Percentiles rank a stretch among this genome's conserved stretches.
Conservation (phyloP, 2,329 filamentous ascomycete genomes). For the Trichophyton schoenleinii region DNA sequence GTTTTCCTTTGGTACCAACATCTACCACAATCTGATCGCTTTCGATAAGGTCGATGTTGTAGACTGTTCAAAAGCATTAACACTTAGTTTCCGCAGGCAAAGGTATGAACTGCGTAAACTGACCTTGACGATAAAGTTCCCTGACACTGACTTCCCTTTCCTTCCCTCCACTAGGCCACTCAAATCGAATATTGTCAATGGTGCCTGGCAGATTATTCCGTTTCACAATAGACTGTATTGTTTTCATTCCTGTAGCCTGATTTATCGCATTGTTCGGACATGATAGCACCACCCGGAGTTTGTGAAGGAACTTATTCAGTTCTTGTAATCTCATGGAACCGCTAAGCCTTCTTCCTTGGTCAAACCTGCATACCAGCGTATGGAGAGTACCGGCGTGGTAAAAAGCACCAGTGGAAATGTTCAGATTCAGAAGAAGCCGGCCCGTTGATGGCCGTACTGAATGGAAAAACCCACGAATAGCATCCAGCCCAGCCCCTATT, state of each 20-base stretch:
- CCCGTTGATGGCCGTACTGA: conserved; percentile 48
- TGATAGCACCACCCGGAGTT: conserved; percentile 12
- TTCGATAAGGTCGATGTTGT: neutral
- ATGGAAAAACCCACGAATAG: conserved; percentile 50
- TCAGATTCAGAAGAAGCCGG: conserved; percentile 49
- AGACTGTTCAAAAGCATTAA: neutral
- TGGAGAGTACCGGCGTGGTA: conserved; percentile 33
- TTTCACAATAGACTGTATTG: conserved; percentile 9
- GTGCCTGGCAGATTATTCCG: neutral
- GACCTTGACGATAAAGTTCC: conserved; percentile 4
- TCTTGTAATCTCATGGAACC: neutral
- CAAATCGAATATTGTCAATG: neutral
- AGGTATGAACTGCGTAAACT: neutral
- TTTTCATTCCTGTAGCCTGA: conserved; percentile 7
- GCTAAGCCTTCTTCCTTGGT: neutral
- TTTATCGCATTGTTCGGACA: conserved; percentile 8
- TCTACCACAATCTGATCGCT: conserved; percentile 50
- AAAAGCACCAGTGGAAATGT: conserved; percentile 49
- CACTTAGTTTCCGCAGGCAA: neutral
- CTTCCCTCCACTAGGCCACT: neutral
- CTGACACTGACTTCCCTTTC: neutral
- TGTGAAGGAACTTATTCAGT: conserved; percentile 12
- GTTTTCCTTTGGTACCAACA: conserved; percentile 44
- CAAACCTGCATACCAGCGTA: neutral
- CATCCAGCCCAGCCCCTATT: conserved; percentile 42